phyloP scores from a whole-genome alignment of 768 basidiomycete genomes.

The Candolleomyces efflorescens region DNA sequence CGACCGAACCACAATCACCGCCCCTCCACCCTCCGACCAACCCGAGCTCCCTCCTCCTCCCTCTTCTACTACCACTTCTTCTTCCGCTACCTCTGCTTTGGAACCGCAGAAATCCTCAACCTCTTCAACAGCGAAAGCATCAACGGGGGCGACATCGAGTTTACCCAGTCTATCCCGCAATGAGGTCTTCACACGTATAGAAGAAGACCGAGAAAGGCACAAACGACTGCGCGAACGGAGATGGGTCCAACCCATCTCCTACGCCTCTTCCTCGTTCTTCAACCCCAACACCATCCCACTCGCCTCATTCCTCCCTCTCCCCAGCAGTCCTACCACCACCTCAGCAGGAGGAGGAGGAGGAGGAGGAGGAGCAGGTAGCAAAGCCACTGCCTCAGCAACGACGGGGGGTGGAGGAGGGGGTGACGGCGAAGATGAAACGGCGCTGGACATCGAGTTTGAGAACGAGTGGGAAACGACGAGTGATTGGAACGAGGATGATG shows the following conservation, averaged over 20 bases:
- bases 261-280: slow-evolving; percentile 34
- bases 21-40: slow-evolving; percentile 1
- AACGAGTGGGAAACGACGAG: slow-evolving; percentile 89
- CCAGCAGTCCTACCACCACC: too few species aligned
- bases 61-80: slow-evolving; percentile 9
- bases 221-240: slow-evolving; percentile 87
- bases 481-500: slow-evolving; percentile 89
- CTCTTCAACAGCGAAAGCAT: too few species aligned
- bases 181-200: slow-evolving; percentile 84
- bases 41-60: slow-evolving; percentile 11
- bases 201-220: slow-evolving; percentile 90
- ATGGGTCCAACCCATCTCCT: slow-evolving; percentile 81
- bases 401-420: slow-evolving; percentile 26
- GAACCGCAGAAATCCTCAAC: too few species aligned
- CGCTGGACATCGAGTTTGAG: slow-evolving; percentile 81
- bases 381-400: too few species aligned
- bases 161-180: slow-evolving; percentile 43
- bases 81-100: slow-evolving; percentile 16
- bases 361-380: too few species aligned
- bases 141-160: slow-evolving; percentile 9
- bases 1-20: slow-evolving; percentile 26
- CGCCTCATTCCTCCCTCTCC: slow-evolving; percentile 58
- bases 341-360: too few species aligned
- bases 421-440: slow-evolving; percentile 54
- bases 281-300: slow-evolving; percentile 27